Evolutionary conservation across 2,329 filamentous ascomycete genomes (phyloP).

Genomic region (Coniochaeta ligniaria): DNA sequence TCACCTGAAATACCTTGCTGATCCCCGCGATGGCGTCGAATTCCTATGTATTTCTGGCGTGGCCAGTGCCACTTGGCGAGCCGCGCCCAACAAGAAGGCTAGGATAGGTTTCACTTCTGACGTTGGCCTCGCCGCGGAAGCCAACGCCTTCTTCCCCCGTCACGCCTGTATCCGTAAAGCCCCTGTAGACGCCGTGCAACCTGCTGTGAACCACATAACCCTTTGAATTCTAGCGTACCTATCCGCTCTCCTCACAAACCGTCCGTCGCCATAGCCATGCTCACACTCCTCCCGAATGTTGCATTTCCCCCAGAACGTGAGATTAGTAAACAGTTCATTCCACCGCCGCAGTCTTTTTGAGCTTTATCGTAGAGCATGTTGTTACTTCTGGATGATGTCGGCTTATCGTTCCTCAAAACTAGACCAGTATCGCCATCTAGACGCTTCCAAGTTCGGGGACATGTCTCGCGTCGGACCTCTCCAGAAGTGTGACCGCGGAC

Average conservation of each 20-base stretch:
- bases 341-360: too few relatives aligned
- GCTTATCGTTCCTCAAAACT: neutral
- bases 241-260: neutral
- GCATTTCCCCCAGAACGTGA: neutral
- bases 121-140: neutral
- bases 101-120: neutral
- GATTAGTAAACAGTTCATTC: too few relatives aligned
- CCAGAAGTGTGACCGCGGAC: neutral
- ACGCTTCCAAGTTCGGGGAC: neutral
- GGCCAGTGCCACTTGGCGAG: neutral
- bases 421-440: neutral
- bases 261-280: neutral
- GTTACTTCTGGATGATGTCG: neutral
- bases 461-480: neutral
- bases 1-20: neutral
- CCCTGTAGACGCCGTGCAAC: neutral
- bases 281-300: neutral
- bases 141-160: neutral
- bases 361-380: too few relatives aligned
- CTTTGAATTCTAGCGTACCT: neutral
- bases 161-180: neutral
- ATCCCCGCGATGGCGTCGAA: too few relatives aligned
- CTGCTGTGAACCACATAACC: neutral
- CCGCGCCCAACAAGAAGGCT: neutral
- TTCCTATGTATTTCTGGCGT: too few relatives aligned